Evolutionary conservation across 2,329 filamentous ascomycete species (phyloP), one percentile per base, ranked within the genome.

Genomic region (Cadophora sp.): DNA sequence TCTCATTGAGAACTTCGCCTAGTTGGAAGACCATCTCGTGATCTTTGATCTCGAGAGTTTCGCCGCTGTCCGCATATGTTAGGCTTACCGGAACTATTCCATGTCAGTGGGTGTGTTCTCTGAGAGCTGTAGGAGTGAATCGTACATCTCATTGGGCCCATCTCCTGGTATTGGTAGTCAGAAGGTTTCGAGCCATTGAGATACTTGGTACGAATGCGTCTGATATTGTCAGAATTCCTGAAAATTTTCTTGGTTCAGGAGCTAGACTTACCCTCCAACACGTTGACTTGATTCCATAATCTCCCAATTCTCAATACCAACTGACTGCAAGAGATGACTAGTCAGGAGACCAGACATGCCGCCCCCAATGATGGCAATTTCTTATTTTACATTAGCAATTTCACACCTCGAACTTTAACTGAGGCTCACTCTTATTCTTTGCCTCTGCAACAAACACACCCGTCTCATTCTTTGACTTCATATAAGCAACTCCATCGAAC

Each of bases 111-210:
- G 11, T 5, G 1, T 19, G 9, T 26, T 24, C 27, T n/a, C 2
- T n/a, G 43, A 22, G 26, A 34, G 2, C n/a, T 2, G 48, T 14
- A n/a, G 34, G 7, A 26, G 14, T 11, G 4, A 19, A 2, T 14
- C 46, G 40, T 40, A 63, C 61, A 66, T 68, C 65, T 70, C 68
- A 70, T 70, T n/a, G 68, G 65, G 0, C 89, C 89, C 86, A 85
- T 84, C 75, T 91, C 89, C 73, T 91, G 88, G 76, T 91, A 91
- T 24, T 88, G 87, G 73, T 91, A 91, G 69, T 90, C 83, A 24
- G 85, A 84, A 0, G 87, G 86, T 19, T 51, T 71, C 0, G 82
- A 86, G 4, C 84, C 86, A 2, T 84, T 83, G 1, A 91, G 82
- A 65, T 91, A 91, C 65, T 83, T 83, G 1, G 89, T 91, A 66